Percentiles rank a stretch among this genome's conserved stretches.
Conservation (phyloP, 306 rosid genomes). For the Trifolium dubium region DNA sequence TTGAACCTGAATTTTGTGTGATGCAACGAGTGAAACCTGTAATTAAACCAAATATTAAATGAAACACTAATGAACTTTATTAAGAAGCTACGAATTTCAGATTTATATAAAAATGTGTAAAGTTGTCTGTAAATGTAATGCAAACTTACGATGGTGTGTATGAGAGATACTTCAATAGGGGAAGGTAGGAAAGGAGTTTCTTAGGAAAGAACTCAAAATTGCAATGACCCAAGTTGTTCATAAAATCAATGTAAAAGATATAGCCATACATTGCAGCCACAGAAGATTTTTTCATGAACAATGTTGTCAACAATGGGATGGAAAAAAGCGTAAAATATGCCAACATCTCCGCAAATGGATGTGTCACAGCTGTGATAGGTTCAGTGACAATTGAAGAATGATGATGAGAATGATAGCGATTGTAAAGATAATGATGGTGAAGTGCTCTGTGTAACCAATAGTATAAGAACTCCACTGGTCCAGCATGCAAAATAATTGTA, state of each 20-base stretch:
- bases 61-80: no score
- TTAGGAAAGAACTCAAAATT: constrained; percentile 64
- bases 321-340: constrained; percentile 58
- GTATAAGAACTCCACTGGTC: constrained; percentile 69
- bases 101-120: no score
- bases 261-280: constrained; percentile 9
- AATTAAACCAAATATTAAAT: no score
- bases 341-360: constrained; percentile 71
- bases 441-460: constrained; percentile 80
- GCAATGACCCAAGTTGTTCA: constrained; percentile 85
- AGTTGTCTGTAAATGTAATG: no score
- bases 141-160: constrained; percentile 80
- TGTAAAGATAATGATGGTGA: constrained; percentile 77
- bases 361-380: constrained; percentile 68
- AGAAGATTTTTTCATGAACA: constrained; percentile 45
- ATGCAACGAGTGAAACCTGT: constrained; percentile 72
- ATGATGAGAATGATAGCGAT: constrained; percentile 70
- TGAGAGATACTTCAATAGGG: constrained; percentile 58
- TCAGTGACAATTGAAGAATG: constrained; percentile 54
- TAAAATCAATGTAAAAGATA: constrained; percentile 60
- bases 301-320: constrained; percentile 50
- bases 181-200: constrained; percentile 46
- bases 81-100: no score
- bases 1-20: constrained; percentile 75
- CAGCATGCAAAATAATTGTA: constrained; percentile 53